These are phyloP conservation scores for Bremia lactucae DNA, from an alignment of 352 stramenopile genomes.

Conservation along the genomic window DNA sequence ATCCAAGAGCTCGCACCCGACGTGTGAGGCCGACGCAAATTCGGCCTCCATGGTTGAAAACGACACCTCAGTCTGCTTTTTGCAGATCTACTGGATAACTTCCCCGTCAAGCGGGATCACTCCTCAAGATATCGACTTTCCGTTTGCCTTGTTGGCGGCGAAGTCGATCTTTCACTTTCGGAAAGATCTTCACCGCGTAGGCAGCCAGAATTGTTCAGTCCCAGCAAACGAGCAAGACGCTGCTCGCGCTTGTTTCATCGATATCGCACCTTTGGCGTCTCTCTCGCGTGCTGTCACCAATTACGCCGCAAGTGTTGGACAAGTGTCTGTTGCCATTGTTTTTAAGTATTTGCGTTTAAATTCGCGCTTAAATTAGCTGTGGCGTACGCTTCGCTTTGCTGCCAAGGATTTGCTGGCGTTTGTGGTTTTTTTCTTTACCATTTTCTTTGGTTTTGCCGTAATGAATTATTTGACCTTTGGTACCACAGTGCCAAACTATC, in stretches of 20 bases:
- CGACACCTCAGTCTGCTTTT: no score
- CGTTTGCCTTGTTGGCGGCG: no score
- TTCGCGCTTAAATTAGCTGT: constrained; percentile 66
- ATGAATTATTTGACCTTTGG: constrained; percentile 75
- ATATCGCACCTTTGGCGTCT: constrained; percentile 43
- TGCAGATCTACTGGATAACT: no score
- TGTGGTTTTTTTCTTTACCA: constrained; percentile 71
- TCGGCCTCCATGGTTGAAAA: no score
- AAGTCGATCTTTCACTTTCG: no score
- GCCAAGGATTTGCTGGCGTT: constrained; percentile 66
- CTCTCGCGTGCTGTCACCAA: constrained; percentile 44
- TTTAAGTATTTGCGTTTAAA: constrained; percentile 79
- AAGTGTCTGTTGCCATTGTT: constrained; percentile 66
- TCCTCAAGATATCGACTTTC: no score
- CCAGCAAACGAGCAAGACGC: constrained; percentile 31
- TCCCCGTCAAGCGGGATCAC: no score
- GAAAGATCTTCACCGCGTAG: constrained; percentile 41
- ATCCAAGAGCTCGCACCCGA: no score
- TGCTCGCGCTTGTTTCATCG: constrained; percentile 42
- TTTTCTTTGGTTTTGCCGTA: constrained; percentile 67
- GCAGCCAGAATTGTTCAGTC: constrained; percentile 37
- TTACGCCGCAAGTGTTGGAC: constrained; percentile 38
- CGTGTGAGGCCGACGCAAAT: no score
- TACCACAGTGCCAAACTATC: constrained; percentile 49
- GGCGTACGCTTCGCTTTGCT: constrained; percentile 64